These are phyloP conservation scores for Butyriboletus loyo DNA, from an alignment of 768 basidiomycete species.

Conservation along the genomic window DNA sequence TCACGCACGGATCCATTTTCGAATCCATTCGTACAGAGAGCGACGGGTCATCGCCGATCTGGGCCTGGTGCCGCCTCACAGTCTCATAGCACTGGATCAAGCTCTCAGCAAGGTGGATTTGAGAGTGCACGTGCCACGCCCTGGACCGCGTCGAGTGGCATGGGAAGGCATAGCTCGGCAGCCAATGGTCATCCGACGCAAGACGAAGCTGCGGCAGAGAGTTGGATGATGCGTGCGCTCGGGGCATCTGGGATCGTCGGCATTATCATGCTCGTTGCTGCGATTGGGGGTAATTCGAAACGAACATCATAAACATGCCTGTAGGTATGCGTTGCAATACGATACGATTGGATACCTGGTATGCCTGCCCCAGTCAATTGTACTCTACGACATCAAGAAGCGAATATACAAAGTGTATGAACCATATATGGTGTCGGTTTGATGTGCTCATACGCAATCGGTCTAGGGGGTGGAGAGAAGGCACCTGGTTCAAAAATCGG, in stretches of 20 bases:
- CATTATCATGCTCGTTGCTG: constrained; percentile 26
- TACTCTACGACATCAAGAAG: background rate
- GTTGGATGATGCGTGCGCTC: constrained; percentile 23
- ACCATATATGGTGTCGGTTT: background rate
- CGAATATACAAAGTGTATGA: background rate
- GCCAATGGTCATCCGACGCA: constrained; percentile 10
- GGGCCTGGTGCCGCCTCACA: background rate
- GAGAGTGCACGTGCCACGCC: background rate
- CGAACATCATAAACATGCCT: constrained; percentile 9
- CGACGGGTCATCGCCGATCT: constrained; percentile 22
- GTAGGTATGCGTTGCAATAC: background rate
- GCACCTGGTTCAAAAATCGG: background rate
- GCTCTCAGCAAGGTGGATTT: background rate
- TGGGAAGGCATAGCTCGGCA: constrained; percentile 1
- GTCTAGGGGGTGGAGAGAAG: background rate
- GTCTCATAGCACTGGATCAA: background rate
- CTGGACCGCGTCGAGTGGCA: constrained; percentile 5
- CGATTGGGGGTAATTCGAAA: constrained; percentile 15
- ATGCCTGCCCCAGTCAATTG: too few relatives aligned
- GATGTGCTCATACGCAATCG: too few relatives aligned
- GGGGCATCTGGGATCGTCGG: constrained; percentile 28
- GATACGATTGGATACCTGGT: background rate
- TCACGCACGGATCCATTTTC: constrained; percentile 21
- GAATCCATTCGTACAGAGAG: constrained; percentile 25
- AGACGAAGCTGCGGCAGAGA: constrained; percentile 26